Conservation (phyloP, 2,329 filamentous ascomycete genomes). For the Cytospora leucostoma region DNA sequence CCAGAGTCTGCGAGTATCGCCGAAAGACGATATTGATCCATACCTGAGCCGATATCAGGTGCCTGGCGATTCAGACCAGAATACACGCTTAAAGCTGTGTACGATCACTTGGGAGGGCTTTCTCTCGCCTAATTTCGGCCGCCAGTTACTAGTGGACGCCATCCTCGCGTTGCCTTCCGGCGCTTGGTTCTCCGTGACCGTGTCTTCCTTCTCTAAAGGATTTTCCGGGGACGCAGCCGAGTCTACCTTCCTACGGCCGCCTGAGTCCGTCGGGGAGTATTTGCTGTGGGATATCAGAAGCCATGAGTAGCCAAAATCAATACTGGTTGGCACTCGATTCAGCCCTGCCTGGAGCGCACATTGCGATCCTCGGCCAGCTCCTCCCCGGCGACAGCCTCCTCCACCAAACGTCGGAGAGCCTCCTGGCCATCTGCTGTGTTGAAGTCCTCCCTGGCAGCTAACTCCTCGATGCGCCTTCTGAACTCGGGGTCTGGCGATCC, state of each 20-base stretch:
- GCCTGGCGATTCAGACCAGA: constrained; percentile 43
- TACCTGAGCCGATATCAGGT: constrained; percentile 69
- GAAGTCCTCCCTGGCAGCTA: constrained; percentile 83
- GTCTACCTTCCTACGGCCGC: constrained; percentile 55
- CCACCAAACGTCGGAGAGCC: constrained; percentile 75
- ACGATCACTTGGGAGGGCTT: constrained; percentile 63
- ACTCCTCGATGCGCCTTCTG: constrained; percentile 80
- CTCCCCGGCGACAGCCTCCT: constrained; percentile 74
- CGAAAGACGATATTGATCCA: constrained; percentile 62
- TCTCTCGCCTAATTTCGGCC: constrained; percentile 55
- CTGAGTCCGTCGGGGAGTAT: constrained; percentile 53
- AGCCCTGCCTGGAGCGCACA: constrained; percentile 63
- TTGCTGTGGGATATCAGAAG: constrained; percentile 61
- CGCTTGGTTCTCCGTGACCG: constrained; percentile 58
- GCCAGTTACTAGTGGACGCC: constrained; percentile 48
- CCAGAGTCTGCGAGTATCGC: constrained; percentile 62
- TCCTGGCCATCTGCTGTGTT: constrained; percentile 77
- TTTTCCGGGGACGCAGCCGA: constrained; percentile 49
- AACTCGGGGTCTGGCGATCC: constrained; percentile 73
- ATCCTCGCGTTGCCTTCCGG: constrained; percentile 46
- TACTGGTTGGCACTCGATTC: constrained; percentile 32
- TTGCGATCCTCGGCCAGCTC: constrained; percentile 64
- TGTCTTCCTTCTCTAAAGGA: constrained; percentile 52
- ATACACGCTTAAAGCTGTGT: constrained; percentile 42
- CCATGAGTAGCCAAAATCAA: constrained; percentile 40